phyloP scores from a whole-genome alignment of 805 yeast species.

The Vanderwaltozyma polyspora region DNA sequence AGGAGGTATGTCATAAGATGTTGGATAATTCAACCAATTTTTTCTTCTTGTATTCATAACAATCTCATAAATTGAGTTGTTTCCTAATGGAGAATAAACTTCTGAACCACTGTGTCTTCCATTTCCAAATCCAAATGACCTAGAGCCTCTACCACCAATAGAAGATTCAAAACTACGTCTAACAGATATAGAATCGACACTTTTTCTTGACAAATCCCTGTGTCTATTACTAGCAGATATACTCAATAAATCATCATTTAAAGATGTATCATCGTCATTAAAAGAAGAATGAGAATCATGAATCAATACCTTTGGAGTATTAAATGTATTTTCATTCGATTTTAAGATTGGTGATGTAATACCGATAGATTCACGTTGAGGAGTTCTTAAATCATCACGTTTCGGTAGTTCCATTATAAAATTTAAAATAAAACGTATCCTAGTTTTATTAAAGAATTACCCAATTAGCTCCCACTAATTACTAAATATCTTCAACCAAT shows the following conservation, averaged over 20 bases:
- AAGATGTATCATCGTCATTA: conserved; percentile 14
- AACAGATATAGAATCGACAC: conserved; percentile 16
- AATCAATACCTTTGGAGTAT: conserved; percentile 2
- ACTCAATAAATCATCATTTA: conserved; percentile 29
- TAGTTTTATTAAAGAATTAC: too few relatives aligned
- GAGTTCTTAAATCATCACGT: too few relatives aligned
- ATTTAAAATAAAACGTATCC: too few relatives aligned
- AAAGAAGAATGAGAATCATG: conserved; percentile 2
- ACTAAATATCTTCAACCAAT: too few relatives aligned
- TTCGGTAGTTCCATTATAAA: too few relatives aligned
- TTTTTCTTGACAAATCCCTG: conserved; percentile 11
- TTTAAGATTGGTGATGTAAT: neutral
- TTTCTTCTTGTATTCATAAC: conserved; percentile 34
- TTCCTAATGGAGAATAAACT: conserved; percentile 27
- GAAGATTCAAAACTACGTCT: conserved; percentile 27
- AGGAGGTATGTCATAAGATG: conserved; percentile 75
- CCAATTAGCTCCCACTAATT: too few relatives aligned
- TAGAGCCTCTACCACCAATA: conserved; percentile 9
- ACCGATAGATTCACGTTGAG: too few relatives aligned
- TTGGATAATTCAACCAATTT: conserved; percentile 48
- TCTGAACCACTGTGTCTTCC: conserved; percentile 22
- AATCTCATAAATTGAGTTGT: conserved; percentile 64
- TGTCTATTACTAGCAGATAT: conserved; percentile 11
- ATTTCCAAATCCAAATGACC: conserved; percentile 14
- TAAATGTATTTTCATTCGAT: neutral